These are phyloP conservation scores for Xylaria cubensis DNA, from an alignment of 495 filamentous ascomycete species.

Conservation along the genomic window DNA sequence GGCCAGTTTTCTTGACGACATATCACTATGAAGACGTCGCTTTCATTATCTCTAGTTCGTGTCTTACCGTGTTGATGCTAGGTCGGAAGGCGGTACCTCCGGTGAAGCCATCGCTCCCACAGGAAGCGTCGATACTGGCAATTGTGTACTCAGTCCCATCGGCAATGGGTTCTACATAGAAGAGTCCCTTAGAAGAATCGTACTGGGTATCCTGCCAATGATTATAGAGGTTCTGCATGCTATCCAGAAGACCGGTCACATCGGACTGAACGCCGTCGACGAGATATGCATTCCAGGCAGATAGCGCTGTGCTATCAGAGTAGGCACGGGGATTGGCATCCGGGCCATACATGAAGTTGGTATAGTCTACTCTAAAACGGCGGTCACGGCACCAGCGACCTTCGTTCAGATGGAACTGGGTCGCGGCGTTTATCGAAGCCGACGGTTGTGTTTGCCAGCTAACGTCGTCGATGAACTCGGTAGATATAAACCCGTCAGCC, in stretches of 20 bases:
- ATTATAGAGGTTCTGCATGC: constrained; percentile 30
- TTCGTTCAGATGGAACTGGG: constrained; percentile 42
- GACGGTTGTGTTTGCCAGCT: constrained; percentile 36
- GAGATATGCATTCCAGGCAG: constrained; percentile 42
- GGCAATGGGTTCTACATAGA: constrained; percentile 39
- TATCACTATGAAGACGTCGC: not conserved
- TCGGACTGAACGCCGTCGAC: constrained; percentile 38
- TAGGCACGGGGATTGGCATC: constrained; percentile 29
- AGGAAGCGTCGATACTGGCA: constrained; percentile 39
- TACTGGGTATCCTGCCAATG: not conserved
- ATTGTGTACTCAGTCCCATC: constrained; percentile 47
- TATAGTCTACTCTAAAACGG: constrained; percentile 41
- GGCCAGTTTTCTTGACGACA: not conserved
- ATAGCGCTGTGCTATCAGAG: constrained; percentile 39
- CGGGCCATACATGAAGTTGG: constrained; percentile 32
- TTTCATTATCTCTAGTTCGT: not conserved
- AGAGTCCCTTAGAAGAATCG: constrained; percentile 35
- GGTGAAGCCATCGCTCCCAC: constrained; percentile 35
- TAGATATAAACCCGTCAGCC: constrained; percentile 38
- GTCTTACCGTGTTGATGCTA: constrained; percentile 36
- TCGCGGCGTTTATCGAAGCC: constrained; percentile 36
- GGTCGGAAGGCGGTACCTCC: constrained; percentile 42
- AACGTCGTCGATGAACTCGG: constrained; percentile 44
- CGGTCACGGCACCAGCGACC: constrained; percentile 44
- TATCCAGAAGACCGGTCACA: constrained; percentile 31